Percentiles rank a stretch among this genome's conserved stretches.
These are phyloP conservation scores for Mesostigma viride DNA, from an alignment of 139 green algal genomes.

Conservation along the genomic window DNA sequence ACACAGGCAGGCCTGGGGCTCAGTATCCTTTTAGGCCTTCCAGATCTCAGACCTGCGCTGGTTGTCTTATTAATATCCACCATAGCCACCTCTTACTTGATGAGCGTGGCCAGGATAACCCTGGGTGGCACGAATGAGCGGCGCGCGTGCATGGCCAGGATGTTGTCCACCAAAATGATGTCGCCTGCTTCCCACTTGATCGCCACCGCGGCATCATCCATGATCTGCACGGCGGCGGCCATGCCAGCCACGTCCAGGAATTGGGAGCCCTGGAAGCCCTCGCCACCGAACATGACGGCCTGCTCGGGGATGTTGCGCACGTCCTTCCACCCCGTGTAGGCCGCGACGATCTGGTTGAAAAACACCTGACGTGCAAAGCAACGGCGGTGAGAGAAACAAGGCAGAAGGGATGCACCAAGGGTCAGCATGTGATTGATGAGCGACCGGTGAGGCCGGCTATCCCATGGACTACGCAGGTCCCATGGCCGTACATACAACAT, in stretches of 20 bases:
- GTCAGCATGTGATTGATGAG: too few relatives aligned
- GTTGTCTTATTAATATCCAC: too few relatives aligned
- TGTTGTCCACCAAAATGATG: slow-evolving; percentile 23
- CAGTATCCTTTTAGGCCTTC: too few relatives aligned
- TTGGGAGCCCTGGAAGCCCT: background rate
- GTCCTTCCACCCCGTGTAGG: slow-evolving; percentile 29
- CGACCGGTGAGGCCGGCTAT: too few relatives aligned
- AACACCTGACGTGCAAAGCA: slow-evolving; percentile 9
- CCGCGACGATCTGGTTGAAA: slow-evolving; percentile 28
- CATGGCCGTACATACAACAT: too few relatives aligned
- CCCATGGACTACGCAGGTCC: too few relatives aligned
- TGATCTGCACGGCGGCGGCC: slow-evolving; percentile 12
- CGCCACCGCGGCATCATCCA: slow-evolving; percentile 13
- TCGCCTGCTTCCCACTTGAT: slow-evolving; percentile 21
- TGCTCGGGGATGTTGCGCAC: slow-evolving; percentile 14
- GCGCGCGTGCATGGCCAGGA: slow-evolving; percentile 8
- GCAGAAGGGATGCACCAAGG: too few relatives aligned
- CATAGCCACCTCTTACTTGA: too few relatives aligned
- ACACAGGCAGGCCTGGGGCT: too few relatives aligned
- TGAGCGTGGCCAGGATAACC: slow-evolving; percentile 16
- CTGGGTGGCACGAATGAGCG: slow-evolving; percentile 11
- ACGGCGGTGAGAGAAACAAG: background rate
- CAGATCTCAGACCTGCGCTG: too few relatives aligned
- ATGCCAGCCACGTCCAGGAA: background rate
- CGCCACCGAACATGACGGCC: slow-evolving; percentile 16